phyloP scores from a whole-genome alignment of 1,284 basidiomycete species.

The Ceratobasidium sp. region DNA sequence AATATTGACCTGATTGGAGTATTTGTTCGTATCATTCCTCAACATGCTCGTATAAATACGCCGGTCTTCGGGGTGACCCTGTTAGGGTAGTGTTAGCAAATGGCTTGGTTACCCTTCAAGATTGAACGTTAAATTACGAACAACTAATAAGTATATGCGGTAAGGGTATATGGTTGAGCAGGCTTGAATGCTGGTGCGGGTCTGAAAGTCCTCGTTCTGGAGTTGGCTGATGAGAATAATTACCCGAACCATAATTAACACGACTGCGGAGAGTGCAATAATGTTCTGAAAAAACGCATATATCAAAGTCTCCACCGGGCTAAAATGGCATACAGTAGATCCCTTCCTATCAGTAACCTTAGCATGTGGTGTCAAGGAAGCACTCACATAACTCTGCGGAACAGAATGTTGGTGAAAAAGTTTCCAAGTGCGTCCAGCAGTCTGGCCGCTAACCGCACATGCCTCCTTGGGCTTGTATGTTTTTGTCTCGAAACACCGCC shows the following conservation, averaged over 20 bases:
- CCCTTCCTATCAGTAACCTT: too few relatives aligned
- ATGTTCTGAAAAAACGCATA: slow-evolving; percentile 13
- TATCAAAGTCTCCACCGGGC: neutral
- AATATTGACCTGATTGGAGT: neutral
- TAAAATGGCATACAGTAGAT: too few relatives aligned
- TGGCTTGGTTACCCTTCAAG: too few relatives aligned
- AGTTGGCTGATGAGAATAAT: neutral
- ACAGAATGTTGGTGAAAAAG: neutral
- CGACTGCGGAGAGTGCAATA: slow-evolving; percentile 3
- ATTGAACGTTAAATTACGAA: too few relatives aligned
- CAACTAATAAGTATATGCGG: neutral
- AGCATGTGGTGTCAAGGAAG: neutral
- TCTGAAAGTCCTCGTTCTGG: slow-evolving; percentile 1
- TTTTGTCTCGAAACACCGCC: neutral
- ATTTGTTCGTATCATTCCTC: neutral
- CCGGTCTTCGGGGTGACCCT: neutral
- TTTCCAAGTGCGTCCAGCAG: neutral
- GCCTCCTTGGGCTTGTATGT: neutral
- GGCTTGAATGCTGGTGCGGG: neutral
- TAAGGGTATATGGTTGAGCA: too few relatives aligned
- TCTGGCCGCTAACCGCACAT: neutral
- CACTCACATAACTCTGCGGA: slow-evolving; percentile 18
- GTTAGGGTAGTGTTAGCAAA: too few relatives aligned
- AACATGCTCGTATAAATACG: too few relatives aligned
- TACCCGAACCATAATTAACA: neutral